These are phyloP conservation scores for Ogataea saltuana DNA, from an alignment of 805 yeast genomes.

Conservation along the genomic window DNA sequence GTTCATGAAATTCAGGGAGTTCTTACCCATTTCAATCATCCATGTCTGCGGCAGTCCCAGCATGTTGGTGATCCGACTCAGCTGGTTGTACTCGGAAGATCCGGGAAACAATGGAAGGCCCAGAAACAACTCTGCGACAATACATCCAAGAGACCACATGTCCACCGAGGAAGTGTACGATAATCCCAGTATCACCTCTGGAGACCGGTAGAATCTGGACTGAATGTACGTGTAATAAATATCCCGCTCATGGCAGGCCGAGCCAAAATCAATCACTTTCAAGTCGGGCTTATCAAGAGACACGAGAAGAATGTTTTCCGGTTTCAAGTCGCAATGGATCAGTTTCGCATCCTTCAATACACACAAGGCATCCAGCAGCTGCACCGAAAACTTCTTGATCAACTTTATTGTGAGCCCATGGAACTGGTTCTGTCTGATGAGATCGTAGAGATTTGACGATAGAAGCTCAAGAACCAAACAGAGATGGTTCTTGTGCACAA, in stretches of 20 bases:
- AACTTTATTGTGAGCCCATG: constrained; percentile 82
- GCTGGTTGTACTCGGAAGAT: constrained; percentile 87
- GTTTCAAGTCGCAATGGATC: constrained; percentile 96
- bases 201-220: constrained; percentile 90
- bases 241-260: constrained; percentile 90
- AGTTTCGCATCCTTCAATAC: constrained; percentile 79
- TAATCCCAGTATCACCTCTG: constrained; percentile 88
- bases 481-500: constrained; percentile 87
- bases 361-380: constrained; percentile 76
- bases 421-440: constrained; percentile 89
- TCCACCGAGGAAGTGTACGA: constrained; percentile 93
- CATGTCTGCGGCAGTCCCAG: constrained; percentile 88
- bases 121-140: constrained; percentile 58
- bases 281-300: constrained; percentile 81
- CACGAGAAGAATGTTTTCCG: constrained; percentile 85
- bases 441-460: constrained; percentile 84
- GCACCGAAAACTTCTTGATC: constrained; percentile 76
- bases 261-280: constrained; percentile 94
- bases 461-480: constrained; percentile 91
- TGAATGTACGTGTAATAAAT: constrained; percentile 90
- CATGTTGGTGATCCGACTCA: constrained; percentile 77
- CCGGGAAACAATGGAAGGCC: constrained; percentile 97
- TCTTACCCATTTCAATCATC: constrained; percentile 96
- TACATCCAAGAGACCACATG: constrained; percentile 68
- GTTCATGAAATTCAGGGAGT: constrained; percentile 64